Evolutionary conservation across 2,329 filamentous ascomycete species (phyloP).

Genomic region (Coniochaeta hoffmannii): DNA sequence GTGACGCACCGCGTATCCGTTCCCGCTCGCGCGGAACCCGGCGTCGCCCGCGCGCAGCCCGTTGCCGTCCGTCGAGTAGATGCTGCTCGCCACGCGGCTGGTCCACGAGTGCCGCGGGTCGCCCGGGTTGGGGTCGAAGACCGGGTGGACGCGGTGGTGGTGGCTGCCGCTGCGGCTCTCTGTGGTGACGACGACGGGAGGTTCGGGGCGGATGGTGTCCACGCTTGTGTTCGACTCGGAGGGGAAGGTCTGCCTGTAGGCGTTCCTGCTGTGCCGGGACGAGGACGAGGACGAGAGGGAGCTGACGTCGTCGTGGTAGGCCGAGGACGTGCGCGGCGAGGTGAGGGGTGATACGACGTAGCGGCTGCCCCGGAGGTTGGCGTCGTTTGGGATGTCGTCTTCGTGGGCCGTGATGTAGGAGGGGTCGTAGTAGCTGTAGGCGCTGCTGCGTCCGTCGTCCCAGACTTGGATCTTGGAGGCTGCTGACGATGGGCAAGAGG

Average conservation of each 20-base stretch:
- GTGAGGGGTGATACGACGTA: neutral
- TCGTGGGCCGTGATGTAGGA: neutral
- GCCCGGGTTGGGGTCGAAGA: no score
- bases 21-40: neutral
- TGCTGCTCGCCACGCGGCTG: neutral
- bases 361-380: neutral
- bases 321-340: neutral
- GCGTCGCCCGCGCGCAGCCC: neutral
- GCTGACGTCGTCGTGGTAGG: neutral
- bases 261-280: neutral
- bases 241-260: neutral
- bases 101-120: neutral
- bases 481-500: neutral
- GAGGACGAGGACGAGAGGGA: no score
- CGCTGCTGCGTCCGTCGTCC: neutral
- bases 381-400: neutral
- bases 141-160: no score
- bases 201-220: no score
- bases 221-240: no score
- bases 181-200: no score
- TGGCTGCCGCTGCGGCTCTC: neutral
- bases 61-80: neutral
- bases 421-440: neutral
- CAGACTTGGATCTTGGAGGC: neutral
- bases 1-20: neutral